phyloP scores from a whole-genome alignment of 768 basidiomycete genomes.

The Panus rudis region DNA sequence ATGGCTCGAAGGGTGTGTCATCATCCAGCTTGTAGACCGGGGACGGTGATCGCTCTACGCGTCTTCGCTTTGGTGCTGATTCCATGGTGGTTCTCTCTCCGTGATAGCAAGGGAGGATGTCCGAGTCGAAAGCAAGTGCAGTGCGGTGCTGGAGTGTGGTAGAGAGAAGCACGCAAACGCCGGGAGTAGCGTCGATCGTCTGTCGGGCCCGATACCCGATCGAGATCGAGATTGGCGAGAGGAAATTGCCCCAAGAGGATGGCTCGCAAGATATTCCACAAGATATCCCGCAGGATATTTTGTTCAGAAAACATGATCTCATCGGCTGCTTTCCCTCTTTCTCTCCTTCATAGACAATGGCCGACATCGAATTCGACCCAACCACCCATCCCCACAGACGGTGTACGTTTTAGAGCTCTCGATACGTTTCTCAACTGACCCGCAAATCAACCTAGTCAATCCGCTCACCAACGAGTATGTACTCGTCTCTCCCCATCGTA shows the following conservation, averaged over 20 bases:
- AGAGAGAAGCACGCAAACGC: no score
- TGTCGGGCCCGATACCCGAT: no score
- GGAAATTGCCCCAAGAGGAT: no score
- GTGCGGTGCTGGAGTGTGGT: no score
- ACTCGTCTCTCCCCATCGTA: conserved; percentile 86
- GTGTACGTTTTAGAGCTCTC: conserved; percentile 34
- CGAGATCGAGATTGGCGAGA: no score
- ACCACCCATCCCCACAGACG: conserved; percentile 63
- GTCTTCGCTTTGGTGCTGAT: conserved; percentile 41
- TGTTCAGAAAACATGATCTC: background rate
- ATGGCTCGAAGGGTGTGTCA: conserved; percentile 69
- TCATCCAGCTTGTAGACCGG: conserved; percentile 57
- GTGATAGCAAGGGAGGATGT: background rate
- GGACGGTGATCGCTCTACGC: conserved; percentile 50
- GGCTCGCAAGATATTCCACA: no score
- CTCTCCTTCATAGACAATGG: conserved; percentile 9
- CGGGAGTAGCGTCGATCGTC: no score
- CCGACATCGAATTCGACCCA: conserved; percentile 44
- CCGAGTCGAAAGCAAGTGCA: no score
- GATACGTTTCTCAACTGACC: conserved; percentile 1
- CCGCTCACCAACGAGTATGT: conserved; percentile 72
- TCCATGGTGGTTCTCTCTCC: conserved; percentile 18
- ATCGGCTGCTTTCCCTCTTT: background rate
- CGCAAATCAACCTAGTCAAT: conserved; percentile 49
- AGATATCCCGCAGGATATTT: no score